Conservation (phyloP, 2,329 filamentous ascomycete species). For the Diaporthe citri region DNA sequence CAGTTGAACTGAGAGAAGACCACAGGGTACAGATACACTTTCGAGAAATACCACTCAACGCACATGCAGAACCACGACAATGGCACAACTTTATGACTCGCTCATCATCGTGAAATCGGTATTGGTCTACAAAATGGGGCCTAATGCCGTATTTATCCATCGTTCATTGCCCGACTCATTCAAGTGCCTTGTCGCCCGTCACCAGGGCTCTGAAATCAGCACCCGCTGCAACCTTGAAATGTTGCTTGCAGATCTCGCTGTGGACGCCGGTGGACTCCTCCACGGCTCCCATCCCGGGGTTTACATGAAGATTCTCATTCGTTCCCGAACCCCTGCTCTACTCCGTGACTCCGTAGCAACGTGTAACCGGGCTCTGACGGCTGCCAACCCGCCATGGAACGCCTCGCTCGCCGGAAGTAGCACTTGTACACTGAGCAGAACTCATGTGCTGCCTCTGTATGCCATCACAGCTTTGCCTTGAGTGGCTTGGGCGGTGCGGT, state of each 20-base stretch:
- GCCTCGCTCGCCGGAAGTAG: constrained; percentile 29
- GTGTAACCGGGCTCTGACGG: not conserved
- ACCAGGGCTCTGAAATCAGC: not conserved
- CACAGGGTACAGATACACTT: not conserved
- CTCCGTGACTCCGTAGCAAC: not conserved
- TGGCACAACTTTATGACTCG: constrained; percentile 21
- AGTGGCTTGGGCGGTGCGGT: constrained; percentile 67
- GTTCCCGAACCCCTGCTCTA: not conserved
- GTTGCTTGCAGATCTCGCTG: constrained; percentile 2
- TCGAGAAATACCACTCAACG: not conserved
- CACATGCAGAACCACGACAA: constrained; percentile 18
- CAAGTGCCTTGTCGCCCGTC: constrained; percentile 12
- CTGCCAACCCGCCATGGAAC: constrained; percentile 25
- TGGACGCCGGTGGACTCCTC: not conserved
- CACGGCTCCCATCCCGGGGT: not conserved
- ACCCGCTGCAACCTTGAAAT: constrained; percentile 5
- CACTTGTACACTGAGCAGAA: constrained; percentile 1
- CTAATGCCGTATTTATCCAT: constrained; percentile 2
- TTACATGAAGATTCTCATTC: not conserved
- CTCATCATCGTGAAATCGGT: constrained; percentile 8
- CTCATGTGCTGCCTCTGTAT: not conserved
- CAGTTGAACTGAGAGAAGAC: not conserved
- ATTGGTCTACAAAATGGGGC: constrained; percentile 13
- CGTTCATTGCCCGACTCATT: not conserved
- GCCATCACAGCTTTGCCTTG: constrained; percentile 45